phyloP scores from a whole-genome alignment of 139 green algal species.

The Marvania coccoides region DNA sequence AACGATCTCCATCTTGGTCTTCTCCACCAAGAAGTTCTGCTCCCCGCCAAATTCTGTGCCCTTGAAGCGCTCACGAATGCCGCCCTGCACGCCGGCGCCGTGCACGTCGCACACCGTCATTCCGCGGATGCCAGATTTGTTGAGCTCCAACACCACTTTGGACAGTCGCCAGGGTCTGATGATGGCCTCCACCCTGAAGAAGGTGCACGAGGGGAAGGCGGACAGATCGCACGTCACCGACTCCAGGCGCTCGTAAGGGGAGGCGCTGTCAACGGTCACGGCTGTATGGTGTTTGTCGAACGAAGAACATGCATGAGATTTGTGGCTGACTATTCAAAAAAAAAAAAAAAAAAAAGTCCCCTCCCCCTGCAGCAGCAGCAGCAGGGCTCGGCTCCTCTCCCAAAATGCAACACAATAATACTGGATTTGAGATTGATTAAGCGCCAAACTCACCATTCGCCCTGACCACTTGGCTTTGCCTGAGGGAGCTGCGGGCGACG shows the following conservation, averaged over 20 bases:
- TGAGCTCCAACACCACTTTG: conserved; percentile 56
- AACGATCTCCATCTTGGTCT: conserved; percentile 71
- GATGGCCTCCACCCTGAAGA: conserved; percentile 77
- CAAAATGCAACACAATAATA: too few relatives aligned
- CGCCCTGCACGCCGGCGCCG: conserved; percentile 72
- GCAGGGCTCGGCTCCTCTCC: too few relatives aligned
- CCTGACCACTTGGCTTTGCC: too few relatives aligned
- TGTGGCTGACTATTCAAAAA: too few relatives aligned
- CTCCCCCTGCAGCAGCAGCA: too few relatives aligned
- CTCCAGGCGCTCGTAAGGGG: conserved; percentile 42
- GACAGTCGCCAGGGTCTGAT: conserved; percentile 68
- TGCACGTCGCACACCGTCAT: conserved; percentile 64
- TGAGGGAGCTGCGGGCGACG: too few relatives aligned
- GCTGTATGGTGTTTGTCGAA: too few relatives aligned
- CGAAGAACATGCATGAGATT: too few relatives aligned
- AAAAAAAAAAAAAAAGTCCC: too few relatives aligned
- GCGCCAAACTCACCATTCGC: too few relatives aligned
- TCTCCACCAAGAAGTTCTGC: conserved; percentile 55
- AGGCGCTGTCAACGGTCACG: too few relatives aligned
- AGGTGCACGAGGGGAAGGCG: conserved; percentile 55
- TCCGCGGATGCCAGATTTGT: conserved; percentile 58
- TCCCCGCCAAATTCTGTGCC: conserved; percentile 61
- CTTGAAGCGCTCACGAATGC: conserved; percentile 66
- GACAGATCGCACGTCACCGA: conserved; percentile 47
- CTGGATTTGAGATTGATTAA: too few relatives aligned